These are phyloP conservation scores for Scheffersomyces stambukii DNA, from an alignment of 1,139 yeast genomes.

Conservation along the genomic window DNA sequence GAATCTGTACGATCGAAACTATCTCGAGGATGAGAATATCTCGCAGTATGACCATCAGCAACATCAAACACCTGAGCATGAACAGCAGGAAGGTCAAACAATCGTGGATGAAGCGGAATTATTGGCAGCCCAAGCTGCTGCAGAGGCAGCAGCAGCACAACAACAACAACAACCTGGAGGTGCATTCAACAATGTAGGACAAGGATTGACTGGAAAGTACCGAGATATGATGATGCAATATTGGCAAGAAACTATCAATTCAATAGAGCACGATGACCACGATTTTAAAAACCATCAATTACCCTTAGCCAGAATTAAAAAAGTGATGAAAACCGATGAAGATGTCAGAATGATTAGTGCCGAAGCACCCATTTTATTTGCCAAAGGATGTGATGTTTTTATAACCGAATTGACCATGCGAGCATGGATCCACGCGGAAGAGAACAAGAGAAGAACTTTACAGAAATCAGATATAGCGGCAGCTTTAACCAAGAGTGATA, in stretches of 20 bases:
- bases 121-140: slow-evolving; percentile 46
- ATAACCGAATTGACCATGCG: slow-evolving; percentile 96
- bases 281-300: slow-evolving; percentile 92
- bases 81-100: slow-evolving; percentile 12
- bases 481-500: slow-evolving; percentile 89
- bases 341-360: slow-evolving; percentile 97
- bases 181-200: slow-evolving; percentile 90
- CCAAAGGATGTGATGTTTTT: slow-evolving; percentile 95
- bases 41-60: slow-evolving; percentile 5
- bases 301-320: slow-evolving; percentile 90
- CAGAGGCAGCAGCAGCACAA: slow-evolving; percentile 46
- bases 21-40: slow-evolving; percentile 5
- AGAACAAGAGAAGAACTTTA: slow-evolving; percentile 85
- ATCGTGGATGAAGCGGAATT: slow-evolving; percentile 34
- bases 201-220: slow-evolving; percentile 80
- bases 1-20: too few relatives aligned
- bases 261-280: slow-evolving; percentile 84
- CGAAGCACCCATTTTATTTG: slow-evolving; percentile 94
- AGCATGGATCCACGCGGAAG: slow-evolving; percentile 98
- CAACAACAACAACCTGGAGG: slow-evolving; percentile 52
- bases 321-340: slow-evolving; percentile 97
- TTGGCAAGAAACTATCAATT: slow-evolving; percentile 94
- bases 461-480: slow-evolving; percentile 95
- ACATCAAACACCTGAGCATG: slow-evolving; percentile 4
- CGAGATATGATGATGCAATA: slow-evolving; percentile 89